Percentiles rank a stretch among this genome's conserved stretches.
Evolutionary conservation across 2,329 filamentous ascomycete genomes (phyloP).

Genomic region (Balansia obtecta): DNA sequence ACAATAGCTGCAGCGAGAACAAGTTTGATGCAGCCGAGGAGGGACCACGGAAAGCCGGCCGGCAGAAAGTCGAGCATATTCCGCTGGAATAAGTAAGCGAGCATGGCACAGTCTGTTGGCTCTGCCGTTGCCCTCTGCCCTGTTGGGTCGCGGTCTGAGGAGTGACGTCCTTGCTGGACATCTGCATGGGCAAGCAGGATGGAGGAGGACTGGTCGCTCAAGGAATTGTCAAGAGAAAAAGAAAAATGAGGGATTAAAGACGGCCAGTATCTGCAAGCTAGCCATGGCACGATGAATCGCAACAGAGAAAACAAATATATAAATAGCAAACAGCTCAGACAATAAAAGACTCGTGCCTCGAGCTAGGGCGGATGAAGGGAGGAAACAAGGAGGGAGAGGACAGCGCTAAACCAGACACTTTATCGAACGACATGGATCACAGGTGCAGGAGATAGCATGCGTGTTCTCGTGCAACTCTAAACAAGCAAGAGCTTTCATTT

Average conservation of each 20-base stretch:
- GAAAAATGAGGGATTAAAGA: not conserved
- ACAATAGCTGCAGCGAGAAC: not conserved
- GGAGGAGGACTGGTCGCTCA: not conserved
- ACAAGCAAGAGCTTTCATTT: too few species aligned
- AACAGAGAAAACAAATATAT: not conserved
- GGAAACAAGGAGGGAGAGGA: not conserved
- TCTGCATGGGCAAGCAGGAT: not conserved
- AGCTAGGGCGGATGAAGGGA: not conserved
- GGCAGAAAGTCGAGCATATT: not conserved
- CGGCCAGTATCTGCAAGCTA: not conserved
- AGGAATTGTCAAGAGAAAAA: not conserved
- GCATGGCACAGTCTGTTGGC: not conserved
- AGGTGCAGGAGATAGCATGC: too few species aligned
- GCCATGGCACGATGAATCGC: not conserved
- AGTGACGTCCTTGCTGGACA: not conserved
- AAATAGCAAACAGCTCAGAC: not conserved
- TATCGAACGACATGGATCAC: not conserved
- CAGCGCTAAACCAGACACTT: not conserved
- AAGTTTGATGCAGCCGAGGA: not conserved
- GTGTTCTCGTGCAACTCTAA: too few species aligned
- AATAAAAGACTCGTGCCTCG: not conserved
- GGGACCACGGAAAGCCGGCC: not conserved
- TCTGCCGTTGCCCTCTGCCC: not conserved
- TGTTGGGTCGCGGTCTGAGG: not conserved
- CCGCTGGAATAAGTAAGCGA: not conserved